A percentile compares a stretch with the other conserved stretches of the same genome.
Evolutionary conservation across 2,329 filamentous ascomycete species (phyloP).

Genomic region (Aspergillus caelatus): DNA sequence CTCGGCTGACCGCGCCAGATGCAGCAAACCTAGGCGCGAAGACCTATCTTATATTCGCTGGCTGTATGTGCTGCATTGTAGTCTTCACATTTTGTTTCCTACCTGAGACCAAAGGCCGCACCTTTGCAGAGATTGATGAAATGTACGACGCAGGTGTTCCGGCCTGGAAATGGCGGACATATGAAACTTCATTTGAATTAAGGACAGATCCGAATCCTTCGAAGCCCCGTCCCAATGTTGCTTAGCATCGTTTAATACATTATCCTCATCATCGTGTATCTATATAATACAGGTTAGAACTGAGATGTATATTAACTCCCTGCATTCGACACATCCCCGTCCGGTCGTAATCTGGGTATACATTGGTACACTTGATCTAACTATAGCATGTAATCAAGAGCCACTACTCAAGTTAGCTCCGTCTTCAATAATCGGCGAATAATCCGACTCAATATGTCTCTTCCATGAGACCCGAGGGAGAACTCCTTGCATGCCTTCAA

Average conservation of each 20-base stretch:
- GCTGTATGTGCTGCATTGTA: slow-evolving; percentile 34
- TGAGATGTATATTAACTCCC: neutral
- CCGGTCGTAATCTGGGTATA: neutral
- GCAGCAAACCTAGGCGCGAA: slow-evolving; percentile 37
- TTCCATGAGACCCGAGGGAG: neutral
- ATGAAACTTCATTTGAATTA: slow-evolving; percentile 21
- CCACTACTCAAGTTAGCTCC: neutral
- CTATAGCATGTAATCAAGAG: neutral
- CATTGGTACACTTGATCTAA: neutral
- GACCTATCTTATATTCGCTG: slow-evolving; percentile 38
- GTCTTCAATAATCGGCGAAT: neutral
- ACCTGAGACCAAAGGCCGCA: slow-evolving; percentile 35
- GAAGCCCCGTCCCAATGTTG: neutral
- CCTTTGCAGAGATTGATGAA: slow-evolving; percentile 38
- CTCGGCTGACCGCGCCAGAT: slow-evolving; percentile 37
- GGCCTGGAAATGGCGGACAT: slow-evolving; percentile 36
- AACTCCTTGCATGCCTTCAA: neutral
- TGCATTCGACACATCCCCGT: neutral
- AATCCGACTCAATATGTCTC: neutral
- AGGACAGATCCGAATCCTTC: neutral
- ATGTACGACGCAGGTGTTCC: slow-evolving; percentile 37
- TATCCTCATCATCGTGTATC: neutral
- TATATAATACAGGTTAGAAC: neutral
- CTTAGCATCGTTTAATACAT: neutral
- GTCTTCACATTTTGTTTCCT: slow-evolving; percentile 32